These are phyloP conservation scores for Diophrys sp. DNA, from an alignment of 73 alveolate genomes.

Conservation along the genomic window DNA sequence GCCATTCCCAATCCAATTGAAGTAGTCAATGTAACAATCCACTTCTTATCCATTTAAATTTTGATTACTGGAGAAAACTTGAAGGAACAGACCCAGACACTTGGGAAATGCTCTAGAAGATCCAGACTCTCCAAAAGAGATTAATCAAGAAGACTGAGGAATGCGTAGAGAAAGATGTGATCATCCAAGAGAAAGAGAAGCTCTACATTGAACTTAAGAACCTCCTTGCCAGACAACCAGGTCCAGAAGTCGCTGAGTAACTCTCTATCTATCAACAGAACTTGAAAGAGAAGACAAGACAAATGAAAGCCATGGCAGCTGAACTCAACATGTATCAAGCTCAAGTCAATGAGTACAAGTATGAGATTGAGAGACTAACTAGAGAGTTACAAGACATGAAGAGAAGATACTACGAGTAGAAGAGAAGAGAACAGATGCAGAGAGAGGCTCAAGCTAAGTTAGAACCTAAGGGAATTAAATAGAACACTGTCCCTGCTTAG, in stretches of 20 bases:
- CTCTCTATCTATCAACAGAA: conserved; percentile 80
- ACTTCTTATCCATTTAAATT: too few relatives aligned
- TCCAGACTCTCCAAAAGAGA: conserved; percentile 88
- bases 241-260: conserved; percentile 88
- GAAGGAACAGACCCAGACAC: conserved; percentile 98
- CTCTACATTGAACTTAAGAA: conserved; percentile 81
- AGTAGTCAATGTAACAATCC: too few relatives aligned
- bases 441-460: conserved; percentile 69
- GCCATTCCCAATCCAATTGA: too few relatives aligned
- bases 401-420: conserved; percentile 77
- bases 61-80: conserved; percentile 95
- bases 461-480: conserved; percentile 55
- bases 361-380: conserved; percentile 90
- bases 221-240: conserved; percentile 89
- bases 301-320: conserved; percentile 90
- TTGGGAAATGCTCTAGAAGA: conserved; percentile 92
- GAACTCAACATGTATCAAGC: conserved; percentile 92
- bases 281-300: conserved; percentile 84
- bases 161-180: conserved; percentile 83
- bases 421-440: conserved; percentile 79
- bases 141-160: conserved; percentile 91
- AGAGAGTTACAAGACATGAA: conserved; percentile 87
- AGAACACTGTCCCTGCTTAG: conserved; percentile 74
- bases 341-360: conserved; percentile 87
- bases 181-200: conserved; percentile 81